phyloP scores from a whole-genome alignment of 139 green algal species.

The Astrephomene gubernaculifera region DNA sequence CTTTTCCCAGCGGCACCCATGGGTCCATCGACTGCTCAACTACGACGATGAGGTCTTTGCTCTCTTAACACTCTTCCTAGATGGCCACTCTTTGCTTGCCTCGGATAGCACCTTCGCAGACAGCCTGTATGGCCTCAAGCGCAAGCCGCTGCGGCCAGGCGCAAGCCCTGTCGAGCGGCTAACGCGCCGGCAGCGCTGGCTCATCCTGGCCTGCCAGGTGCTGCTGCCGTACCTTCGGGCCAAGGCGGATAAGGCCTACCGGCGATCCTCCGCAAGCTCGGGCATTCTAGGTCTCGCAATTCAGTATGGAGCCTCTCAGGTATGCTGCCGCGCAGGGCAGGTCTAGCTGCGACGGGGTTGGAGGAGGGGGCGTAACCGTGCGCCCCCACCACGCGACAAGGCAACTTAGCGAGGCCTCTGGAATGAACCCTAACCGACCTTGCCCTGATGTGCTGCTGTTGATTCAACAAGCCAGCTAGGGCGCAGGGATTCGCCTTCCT shows the following conservation, averaged over 20 bases:
- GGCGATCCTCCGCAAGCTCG: neutral
- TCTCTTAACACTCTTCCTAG: conserved; percentile 69
- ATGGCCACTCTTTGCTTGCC: conserved; percentile 70
- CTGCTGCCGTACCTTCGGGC: conserved; percentile 78
- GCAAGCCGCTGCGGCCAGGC: neutral
- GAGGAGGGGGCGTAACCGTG: too few species aligned
- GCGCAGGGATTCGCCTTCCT: too few species aligned
- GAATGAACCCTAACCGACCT: too few species aligned
- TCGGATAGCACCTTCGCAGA: conserved; percentile 82
- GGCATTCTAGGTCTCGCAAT: conserved; percentile 52
- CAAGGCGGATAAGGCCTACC: conserved; percentile 73
- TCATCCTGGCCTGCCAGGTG: conserved; percentile 55
- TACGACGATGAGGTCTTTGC: conserved; percentile 87
- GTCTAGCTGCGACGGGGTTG: too few species aligned
- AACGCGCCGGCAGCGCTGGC: conserved; percentile 29
- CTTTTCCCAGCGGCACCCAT: conserved; percentile 70
- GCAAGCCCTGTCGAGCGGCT: neutral
- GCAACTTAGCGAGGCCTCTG: too few species aligned
- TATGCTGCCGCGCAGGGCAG: too few species aligned
- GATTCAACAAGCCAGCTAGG: too few species aligned
- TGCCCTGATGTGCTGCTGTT: too few species aligned
- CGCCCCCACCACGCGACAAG: too few species aligned
- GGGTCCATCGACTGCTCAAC: conserved; percentile 71
- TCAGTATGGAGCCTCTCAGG: neutral
- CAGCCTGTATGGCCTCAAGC: conserved; percentile 82